phyloP scores from a whole-genome alignment of 257 asterid genomes.

The Solanum ossicruentum region DNA sequence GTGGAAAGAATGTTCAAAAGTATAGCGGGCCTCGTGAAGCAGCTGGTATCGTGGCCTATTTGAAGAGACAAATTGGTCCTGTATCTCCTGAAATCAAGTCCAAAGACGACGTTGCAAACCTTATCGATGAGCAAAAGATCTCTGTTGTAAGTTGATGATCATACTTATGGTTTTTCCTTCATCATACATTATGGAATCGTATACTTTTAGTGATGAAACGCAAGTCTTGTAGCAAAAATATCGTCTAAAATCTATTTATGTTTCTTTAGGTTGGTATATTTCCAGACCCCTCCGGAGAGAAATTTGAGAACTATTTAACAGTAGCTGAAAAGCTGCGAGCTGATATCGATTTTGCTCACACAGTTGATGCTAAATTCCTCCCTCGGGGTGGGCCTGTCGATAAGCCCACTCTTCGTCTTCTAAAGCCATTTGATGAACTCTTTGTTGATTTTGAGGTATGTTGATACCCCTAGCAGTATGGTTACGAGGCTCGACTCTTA shows the following conservation, averaged over 20 bases:
- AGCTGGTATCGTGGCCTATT: conserved; percentile 50
- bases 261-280: conserved; percentile 55
- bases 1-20: conserved; percentile 48
- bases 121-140: conserved; percentile 43
- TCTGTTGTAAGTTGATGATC: conserved; percentile 33
- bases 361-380: conserved; percentile 61
- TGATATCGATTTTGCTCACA: conserved; percentile 56
- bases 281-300: conserved; percentile 50
- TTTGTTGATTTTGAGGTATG: conserved; percentile 54
- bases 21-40: conserved; percentile 83
- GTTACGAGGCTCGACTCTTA: not conserved
- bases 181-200: not conserved
- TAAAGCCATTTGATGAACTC: conserved; percentile 77
- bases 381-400: conserved; percentile 53
- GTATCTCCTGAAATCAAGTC: conserved; percentile 64
- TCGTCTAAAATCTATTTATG: not conserved
- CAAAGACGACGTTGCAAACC: conserved; percentile 32
- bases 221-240: too few relatives aligned
- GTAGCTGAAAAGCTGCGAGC: conserved; percentile 63
- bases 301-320: conserved; percentile 36
- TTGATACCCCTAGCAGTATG: not conserved
- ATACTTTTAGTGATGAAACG: too few relatives aligned
- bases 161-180: not conserved
- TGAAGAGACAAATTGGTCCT: conserved; percentile 73
- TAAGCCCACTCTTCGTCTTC: conserved; percentile 60